Percentiles rank a stretch among this genome's conserved stretches.
phyloP scores from a whole-genome alignment of 306 rosid genomes.

The Pterocarpus santalinus region DNA sequence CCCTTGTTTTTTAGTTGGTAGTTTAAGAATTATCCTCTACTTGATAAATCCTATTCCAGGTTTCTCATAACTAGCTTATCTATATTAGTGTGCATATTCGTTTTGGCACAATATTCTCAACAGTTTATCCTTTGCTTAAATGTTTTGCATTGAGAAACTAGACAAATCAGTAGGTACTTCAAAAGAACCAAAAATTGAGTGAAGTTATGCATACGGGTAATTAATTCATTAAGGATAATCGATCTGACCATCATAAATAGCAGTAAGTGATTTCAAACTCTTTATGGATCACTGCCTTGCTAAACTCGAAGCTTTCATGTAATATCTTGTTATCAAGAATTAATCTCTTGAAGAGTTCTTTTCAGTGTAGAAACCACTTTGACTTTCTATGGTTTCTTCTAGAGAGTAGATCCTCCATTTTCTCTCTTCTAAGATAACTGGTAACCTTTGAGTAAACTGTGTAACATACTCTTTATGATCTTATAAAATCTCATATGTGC shows the following conservation, averaged over 20 bases:
- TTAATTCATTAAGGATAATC: not conserved
- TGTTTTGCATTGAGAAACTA: not conserved
- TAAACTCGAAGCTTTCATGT: slow-evolving; percentile 3
- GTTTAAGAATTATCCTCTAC: too few relatives aligned
- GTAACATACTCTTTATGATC: slow-evolving; percentile 19
- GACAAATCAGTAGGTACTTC: slow-evolving; percentile 15
- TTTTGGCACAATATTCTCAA: slow-evolving; percentile 17
- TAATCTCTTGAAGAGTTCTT: slow-evolving; percentile 11
- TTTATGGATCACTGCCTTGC: not conserved
- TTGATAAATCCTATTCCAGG: too few relatives aligned
- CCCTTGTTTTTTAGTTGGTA: too few relatives aligned
- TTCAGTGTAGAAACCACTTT: slow-evolving; percentile 29
- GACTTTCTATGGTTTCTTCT: slow-evolving; percentile 17
- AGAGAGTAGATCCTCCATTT: slow-evolving; percentile 18
- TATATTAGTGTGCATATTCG: not conserved
- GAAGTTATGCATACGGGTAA: not conserved
- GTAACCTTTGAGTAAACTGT: slow-evolving; percentile 24
- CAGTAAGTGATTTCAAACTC: slow-evolving; percentile 5
- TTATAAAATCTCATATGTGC: not conserved
- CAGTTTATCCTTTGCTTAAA: slow-evolving; percentile 20
- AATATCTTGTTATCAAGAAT: slow-evolving; percentile 2
- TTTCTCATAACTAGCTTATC: too few relatives aligned
- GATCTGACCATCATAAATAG: not conserved
- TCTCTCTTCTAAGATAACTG: slow-evolving; percentile 8
- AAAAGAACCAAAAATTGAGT: not conserved